A percentile compares a stretch with the other conserved stretches of the same genome.
phyloP scores from a whole-genome alignment of 345 rosid genomes.

The Populus pruinosa region DNA sequence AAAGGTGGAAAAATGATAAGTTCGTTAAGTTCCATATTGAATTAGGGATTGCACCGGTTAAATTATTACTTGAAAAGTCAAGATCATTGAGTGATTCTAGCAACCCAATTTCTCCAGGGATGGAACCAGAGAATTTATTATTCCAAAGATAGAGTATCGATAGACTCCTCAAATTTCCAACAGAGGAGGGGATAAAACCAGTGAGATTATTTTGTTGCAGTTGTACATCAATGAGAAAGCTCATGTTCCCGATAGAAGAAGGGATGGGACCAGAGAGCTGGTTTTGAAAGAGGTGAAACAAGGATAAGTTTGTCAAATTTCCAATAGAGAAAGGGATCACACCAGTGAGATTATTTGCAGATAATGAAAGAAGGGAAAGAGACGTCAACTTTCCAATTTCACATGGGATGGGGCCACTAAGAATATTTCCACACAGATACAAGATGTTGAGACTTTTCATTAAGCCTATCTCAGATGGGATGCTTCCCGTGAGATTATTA shows the following conservation, averaged over 20 bases:
- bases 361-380: too few relatives aligned
- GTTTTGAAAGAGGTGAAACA: too few relatives aligned
- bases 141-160: neutral
- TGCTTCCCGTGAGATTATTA: neutral
- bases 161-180: too few relatives aligned
- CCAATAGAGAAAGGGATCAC: neutral
- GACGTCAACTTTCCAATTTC: neutral
- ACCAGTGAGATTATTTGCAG: neutral
- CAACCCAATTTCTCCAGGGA: too few relatives aligned
- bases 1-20: too few relatives aligned
- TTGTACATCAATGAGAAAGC: too few relatives aligned
- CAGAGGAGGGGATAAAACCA: too few relatives aligned
- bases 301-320: neutral
- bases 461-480: neutral
- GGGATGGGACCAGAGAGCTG: too few relatives aligned
- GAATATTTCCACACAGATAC: neutral
- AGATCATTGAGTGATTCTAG: neutral
- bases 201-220: neutral
- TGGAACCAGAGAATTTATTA: too few relatives aligned
- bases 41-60: neutral
- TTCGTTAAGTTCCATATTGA: neutral
- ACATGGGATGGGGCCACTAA: neutral
- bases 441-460: neutral
- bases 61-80: neutral
- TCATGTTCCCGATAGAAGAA: too few relatives aligned